Evolutionary conservation across 768 basidiomycete genomes (phyloP).

Genomic region (Russula olivacea): DNA sequence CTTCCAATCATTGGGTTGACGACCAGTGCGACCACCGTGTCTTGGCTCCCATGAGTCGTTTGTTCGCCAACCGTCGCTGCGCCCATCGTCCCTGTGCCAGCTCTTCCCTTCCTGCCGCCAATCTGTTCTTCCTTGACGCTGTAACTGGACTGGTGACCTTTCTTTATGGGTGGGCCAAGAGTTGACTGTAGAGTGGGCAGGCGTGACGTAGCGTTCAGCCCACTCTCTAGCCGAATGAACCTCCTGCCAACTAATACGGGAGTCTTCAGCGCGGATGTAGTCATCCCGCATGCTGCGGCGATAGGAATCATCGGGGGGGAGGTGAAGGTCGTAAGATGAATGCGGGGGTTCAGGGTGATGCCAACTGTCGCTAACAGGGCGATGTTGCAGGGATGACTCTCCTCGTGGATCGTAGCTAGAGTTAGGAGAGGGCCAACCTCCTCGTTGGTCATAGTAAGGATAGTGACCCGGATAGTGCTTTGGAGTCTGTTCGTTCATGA

Average conservation of each 20-base stretch:
- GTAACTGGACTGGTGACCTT: constrained; percentile 15
- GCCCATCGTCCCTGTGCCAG: constrained; percentile 42
- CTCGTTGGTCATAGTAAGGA: constrained; percentile 37
- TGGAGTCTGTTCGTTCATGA: constrained; percentile 43
- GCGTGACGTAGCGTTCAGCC: constrained; percentile 13
- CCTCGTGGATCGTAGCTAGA: constrained; percentile 43
- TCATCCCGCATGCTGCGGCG: constrained; percentile 37
- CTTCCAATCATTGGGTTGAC: constrained; percentile 23
- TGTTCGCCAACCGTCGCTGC: constrained; percentile 36
- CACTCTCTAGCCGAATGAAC: constrained; percentile 18
- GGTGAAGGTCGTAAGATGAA: constrained; percentile 33
- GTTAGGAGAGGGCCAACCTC: constrained; percentile 37
- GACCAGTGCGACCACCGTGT: constrained; percentile 18
- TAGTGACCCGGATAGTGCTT: constrained; percentile 50
- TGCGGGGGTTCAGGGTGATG: constrained; percentile 37
- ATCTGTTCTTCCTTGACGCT: constrained; percentile 19
- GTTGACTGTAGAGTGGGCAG: constrained; percentile 10
- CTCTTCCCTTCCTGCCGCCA: constrained; percentile 31
- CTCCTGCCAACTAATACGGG: constrained; percentile 19
- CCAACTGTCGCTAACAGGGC: constrained; percentile 50
- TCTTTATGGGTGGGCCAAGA: constrained; percentile 15
- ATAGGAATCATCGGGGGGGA: constrained; percentile 40
- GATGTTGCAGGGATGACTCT: constrained; percentile 49
- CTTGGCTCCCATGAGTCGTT: constrained; percentile 34
- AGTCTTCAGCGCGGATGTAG: constrained; percentile 21